Conservation (phyloP, 495 filamentous ascomycete genomes). For the Podospora bellae-mahoneyi region DNA sequence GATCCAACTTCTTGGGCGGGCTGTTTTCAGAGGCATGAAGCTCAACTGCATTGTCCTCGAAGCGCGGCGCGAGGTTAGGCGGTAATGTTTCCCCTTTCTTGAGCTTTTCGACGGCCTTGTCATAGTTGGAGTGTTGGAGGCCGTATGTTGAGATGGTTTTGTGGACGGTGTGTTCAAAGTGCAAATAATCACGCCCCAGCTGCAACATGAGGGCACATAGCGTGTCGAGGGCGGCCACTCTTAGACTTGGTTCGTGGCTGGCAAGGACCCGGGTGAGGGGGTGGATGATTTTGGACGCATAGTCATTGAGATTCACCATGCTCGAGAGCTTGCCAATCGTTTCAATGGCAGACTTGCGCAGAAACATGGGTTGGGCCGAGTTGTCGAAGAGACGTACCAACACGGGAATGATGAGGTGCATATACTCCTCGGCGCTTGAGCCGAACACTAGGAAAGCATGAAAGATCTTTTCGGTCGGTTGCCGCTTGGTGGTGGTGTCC, state of each 20-base stretch:
- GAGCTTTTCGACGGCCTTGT: constrained; percentile 83
- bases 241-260: constrained; percentile 64
- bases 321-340: constrained; percentile 90
- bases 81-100: constrained; percentile 91
- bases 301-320: constrained; percentile 96
- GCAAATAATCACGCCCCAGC: constrained; percentile 88
- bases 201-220: constrained; percentile 94
- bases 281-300: constrained; percentile 91
- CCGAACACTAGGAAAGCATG: constrained; percentile 96
- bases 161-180: constrained; percentile 87
- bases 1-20: constrained; percentile 85
- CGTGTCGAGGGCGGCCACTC: constrained; percentile 87
- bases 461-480: constrained; percentile 82
- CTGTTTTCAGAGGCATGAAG: constrained; percentile 69
- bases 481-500: constrained; percentile 65
- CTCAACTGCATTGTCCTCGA: constrained; percentile 74
- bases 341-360: constrained; percentile 88
- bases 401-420: constrained; percentile 98
- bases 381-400: constrained; percentile 90
- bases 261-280: constrained; percentile 76
- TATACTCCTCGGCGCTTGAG: constrained; percentile 94
- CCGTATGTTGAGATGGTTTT: constrained; percentile 67
- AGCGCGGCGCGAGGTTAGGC: constrained; percentile 87
- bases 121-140: constrained; percentile 82
- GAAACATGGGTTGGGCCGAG: constrained; percentile 66